Conservation (phyloP, 2,329 filamentous ascomycete species). For the Colletotrichum sp. region DNA sequence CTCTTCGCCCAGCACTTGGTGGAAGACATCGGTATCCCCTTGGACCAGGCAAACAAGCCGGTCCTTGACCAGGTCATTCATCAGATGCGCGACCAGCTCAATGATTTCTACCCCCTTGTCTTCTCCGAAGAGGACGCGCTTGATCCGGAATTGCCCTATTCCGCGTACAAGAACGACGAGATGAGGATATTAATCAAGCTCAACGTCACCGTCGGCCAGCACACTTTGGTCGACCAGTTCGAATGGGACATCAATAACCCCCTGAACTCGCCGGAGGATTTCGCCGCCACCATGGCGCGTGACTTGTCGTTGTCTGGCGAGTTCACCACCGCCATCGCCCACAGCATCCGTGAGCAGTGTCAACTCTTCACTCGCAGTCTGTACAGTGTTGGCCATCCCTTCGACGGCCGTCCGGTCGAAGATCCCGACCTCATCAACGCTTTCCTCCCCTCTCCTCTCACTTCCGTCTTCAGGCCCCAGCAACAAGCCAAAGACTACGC, state of each 20-base stretch:
- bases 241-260: slow-evolving; percentile 99
- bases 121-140: slow-evolving; percentile 89
- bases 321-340: slow-evolving; percentile 96
- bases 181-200: slow-evolving; percentile 96
- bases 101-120: slow-evolving; percentile 92
- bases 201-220: slow-evolving; percentile 95
- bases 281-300: slow-evolving; percentile 85
- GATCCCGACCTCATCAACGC: slow-evolving; percentile 87
- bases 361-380: slow-evolving; percentile 94
- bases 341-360: slow-evolving; percentile 94
- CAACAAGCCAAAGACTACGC: slow-evolving; percentile 94
- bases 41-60: slow-evolving; percentile 64
- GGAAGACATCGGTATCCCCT: slow-evolving; percentile 82
- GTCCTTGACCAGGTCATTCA: slow-evolving; percentile 64
- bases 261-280: slow-evolving; percentile 91
- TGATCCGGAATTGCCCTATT: slow-evolving; percentile 88
- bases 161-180: slow-evolving; percentile 97
- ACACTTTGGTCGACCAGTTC: slow-evolving; percentile 95
- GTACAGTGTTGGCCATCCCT: slow-evolving; percentile 92
- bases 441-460: slow-evolving; percentile 85
- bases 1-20: slow-evolving; percentile 88
- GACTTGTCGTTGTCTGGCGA: slow-evolving; percentile 93
- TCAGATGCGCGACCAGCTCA: slow-evolving; percentile 87
- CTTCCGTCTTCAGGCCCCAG: slow-evolving; percentile 84
- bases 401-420: slow-evolving; percentile 91